Base-by-base conservation (phyloP, 1,284 basidiomycete species). In the Cutaneotrichosporon curvatum region DNA sequence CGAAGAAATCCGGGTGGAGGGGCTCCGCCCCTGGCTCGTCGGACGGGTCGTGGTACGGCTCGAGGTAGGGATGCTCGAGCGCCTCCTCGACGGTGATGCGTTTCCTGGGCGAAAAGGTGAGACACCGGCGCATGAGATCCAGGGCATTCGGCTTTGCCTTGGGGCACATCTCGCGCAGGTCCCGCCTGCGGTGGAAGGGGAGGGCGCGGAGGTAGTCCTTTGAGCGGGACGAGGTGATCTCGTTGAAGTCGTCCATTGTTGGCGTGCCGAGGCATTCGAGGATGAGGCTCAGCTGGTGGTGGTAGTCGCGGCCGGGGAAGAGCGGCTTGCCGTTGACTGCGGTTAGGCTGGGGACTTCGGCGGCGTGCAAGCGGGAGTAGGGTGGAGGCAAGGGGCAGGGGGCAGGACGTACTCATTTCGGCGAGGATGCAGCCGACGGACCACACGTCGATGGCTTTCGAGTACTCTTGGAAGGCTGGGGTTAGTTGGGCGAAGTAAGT, bases 391-490 rank as follows among this genome's bases (percentile, higher is more conserved):
- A 21, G 37, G 16, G 20, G 4, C 6, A 36, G 20, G 35, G 18
- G 15, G 35, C 11, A 38, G 22, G 14, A 65, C 68, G 60, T 47
- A 68, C 67, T 76, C 89, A 95, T 94, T 71, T 95, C 90, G 0
- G 90, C 90, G 14, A 94, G 75, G 7, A 95, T 88, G 67, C 90
- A 94, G 2, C 90, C 90, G 3, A 94, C 87, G 51, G 82, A 84
- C 90, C 90, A 95, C 59, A 92, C 81, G 62, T 94, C 88, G 65
- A 94, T 92, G 0, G 89, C 87, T 40, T 84, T 83, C 2, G 87
- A 90, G 66, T 94, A 92, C 72, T 91, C 84, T 66, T 91, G 90
- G 75, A 91, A 92, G 0, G 89, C 70, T 73, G 46, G 8, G 4
- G 31, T 43, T 18, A 51, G 41, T 19, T 40, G n/a, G 23, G 21